A percentile compares a stretch with the other conserved stretches of the same genome.
Evolutionary conservation across 139 green algal genomes (phyloP).

Genomic region (Chlorella sp.): DNA sequence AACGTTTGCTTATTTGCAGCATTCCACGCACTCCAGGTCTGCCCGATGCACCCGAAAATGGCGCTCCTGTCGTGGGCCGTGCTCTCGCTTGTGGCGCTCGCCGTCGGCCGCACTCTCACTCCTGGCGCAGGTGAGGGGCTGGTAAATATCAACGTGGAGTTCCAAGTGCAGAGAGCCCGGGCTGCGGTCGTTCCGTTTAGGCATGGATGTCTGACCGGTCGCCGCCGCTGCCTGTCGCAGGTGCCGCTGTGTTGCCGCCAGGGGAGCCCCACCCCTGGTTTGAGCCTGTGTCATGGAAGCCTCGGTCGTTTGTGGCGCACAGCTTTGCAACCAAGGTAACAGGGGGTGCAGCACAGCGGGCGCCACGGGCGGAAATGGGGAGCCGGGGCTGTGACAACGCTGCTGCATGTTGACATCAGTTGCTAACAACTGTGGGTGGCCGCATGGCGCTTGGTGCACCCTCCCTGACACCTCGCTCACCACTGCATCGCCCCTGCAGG

Average conservation of each 20-base stretch:
- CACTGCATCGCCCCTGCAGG: slow-evolving; percentile 28
- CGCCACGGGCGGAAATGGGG: no score
- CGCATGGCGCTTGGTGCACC: neutral
- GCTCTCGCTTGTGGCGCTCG: no score
- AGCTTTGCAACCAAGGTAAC: slow-evolving; percentile 79
- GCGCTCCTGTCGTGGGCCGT: no score
- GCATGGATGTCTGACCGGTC: neutral
- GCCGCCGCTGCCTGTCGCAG: neutral
- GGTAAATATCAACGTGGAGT: no score
- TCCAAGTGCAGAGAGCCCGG: no score
- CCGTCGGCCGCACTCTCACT: no score
- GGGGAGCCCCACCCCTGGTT: slow-evolving; percentile 50
- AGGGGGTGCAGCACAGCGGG: no score
- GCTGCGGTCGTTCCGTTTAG: no score
- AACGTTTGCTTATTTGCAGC: no score
- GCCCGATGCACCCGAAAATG: no score
- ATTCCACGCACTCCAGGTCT: no score
- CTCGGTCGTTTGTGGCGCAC: slow-evolving; percentile 81
- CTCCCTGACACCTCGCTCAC: neutral
- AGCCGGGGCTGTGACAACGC: neutral
- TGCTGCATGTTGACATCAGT: slow-evolving; percentile 50
- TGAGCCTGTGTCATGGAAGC: slow-evolving; percentile 73
- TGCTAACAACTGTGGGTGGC: neutral
- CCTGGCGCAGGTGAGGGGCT: no score
- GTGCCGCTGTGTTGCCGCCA: neutral